Evolutionary conservation across 179 eudicot genomes (phyloP), one percentile per base, ranked within the genome.

Genomic region (Corrigiola litoralis): DNA sequence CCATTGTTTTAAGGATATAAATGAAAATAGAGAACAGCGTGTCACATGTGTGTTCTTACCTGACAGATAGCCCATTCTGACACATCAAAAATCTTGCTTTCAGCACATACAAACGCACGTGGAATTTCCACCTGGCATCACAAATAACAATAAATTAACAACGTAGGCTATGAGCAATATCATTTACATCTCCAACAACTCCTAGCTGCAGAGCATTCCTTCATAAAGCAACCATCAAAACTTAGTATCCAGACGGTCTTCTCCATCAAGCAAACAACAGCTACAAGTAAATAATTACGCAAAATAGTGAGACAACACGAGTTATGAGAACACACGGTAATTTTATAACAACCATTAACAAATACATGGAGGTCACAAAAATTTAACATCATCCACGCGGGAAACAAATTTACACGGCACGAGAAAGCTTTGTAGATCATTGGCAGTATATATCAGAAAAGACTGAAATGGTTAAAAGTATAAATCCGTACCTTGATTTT

Each of bases 31-130:
- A 5, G 1, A 3, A 42, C 8, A 25, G 23, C 37, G 27, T 32
- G 6, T 3, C 24, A 8, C 20, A 46, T 0, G 27, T 33, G 21
- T 13, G 18, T 17, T 31, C n/a, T 48, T 49, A 76, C 85, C 82
- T 81, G 82, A 65, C 82, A 90, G 72, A 88, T 90, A 25, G 99
- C 96, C 97, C 99, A 94, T 73, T 90, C 99, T 9, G 97, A 94
- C 33, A 90, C 97, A 66, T 90, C 95, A 72, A 94, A 90, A 25
- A 94, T 85, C 85, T 82, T 90, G 85, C 94, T 88, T 82, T 94
- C 97, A 56, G 97, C 96, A 74, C 99, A 88, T 48, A 94, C 99
- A 75, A 94, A 94, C 65, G 97, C 99, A 47, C 99, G 96, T 25
- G 99, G 97, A 58, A 94, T 91, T 76, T 94, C 97, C 74, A 85